phyloP scores from a whole-genome alignment of 768 basidiomycete genomes.

The Pleurotus djamor region DNA sequence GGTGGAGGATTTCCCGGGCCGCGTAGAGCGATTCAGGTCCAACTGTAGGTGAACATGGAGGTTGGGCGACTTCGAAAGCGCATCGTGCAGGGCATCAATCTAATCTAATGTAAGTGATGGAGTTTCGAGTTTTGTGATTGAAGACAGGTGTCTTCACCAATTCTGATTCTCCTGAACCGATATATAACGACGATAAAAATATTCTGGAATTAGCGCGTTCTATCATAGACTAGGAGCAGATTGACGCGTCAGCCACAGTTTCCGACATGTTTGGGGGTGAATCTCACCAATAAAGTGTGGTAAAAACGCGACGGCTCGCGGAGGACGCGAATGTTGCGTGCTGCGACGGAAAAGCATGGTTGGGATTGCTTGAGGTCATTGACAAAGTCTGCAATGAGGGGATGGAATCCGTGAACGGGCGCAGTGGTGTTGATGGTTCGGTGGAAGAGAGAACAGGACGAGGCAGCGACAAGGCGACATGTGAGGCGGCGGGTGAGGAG shows the following conservation, averaged over 20 bases:
- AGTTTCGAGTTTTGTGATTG: not conserved
- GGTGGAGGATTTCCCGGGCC: slow-evolving; percentile 70
- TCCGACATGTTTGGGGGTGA: slow-evolving; percentile 15
- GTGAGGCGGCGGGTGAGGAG: not conserved
- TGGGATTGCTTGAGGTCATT: slow-evolving; percentile 32
- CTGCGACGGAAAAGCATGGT: slow-evolving; percentile 45
- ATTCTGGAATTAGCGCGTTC: slow-evolving; percentile 73
- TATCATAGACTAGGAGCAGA: slow-evolving; percentile 62
- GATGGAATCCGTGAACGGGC: slow-evolving; percentile 18
- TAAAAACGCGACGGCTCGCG: slow-evolving; percentile 61
- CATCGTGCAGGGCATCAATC: slow-evolving; percentile 65
- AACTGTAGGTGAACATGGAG: slow-evolving; percentile 73
- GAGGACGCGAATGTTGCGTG: slow-evolving; percentile 52
- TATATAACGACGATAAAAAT: slow-evolving; percentile 89
- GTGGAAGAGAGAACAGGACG: not conserved
- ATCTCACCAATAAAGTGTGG: slow-evolving; percentile 42
- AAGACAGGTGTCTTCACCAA: slow-evolving; percentile 54
- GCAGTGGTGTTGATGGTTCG: not conserved
- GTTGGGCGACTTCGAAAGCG: slow-evolving; percentile 55
- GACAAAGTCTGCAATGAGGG: slow-evolving; percentile 34
- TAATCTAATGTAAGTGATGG: slow-evolving; percentile 35
- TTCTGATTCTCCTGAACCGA: slow-evolving; percentile 75
- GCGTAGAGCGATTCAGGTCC: slow-evolving; percentile 79
- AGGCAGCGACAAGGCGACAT: not conserved
- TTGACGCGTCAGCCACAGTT: not conserved